Evolutionary conservation across 1,284 basidiomycete species (phyloP), one percentile per base, ranked within the genome.

Genomic region (Irpex sp.): DNA sequence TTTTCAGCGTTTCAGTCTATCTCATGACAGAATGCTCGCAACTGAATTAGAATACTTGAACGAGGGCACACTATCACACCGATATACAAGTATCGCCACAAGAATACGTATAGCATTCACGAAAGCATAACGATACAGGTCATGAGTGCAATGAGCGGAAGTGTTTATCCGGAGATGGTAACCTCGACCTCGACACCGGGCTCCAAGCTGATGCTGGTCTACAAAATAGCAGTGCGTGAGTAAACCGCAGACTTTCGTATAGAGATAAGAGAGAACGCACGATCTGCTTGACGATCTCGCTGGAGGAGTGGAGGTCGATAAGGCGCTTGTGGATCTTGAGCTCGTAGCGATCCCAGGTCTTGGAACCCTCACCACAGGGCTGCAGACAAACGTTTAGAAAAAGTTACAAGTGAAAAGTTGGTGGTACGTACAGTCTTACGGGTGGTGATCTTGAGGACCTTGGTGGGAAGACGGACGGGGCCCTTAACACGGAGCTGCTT

Each of bases 261-360:
- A 15, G 37, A n/a, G 34, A 38, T 4, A 47, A 34, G n/a, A 31
- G 17, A 11, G 9, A 26, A 82, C 93, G 74, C 70, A 97, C 95
- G 77, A 99, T 99, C 84, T 99, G 97, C 88, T 99, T 99, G 82
- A 99, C 97, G 72, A 98, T 94, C 84, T 99, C 97, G 76, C 93
- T 94, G 67, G 97, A 97, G 65, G 96, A 96, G 85, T 97, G 95
- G 69, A 99, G 85, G 86, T 99, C 97, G 77, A 99, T 99, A 79
- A 99, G 87, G 75, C 97, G 94, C 86, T 99, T 99, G 92, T 99
- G 97, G 72, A 99, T 88, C 85, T 96, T 96, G 83, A 99, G 90
- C 84, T 99, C 97, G 82, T 96, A 99, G 75, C 94, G 91, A 82
- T 99, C 97, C 97, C 97, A 99, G 77, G 97, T 99, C 92, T 99